phyloP scores from a whole-genome alignment of 179 eudicot species.

The Monotropa hypopitys region DNA sequence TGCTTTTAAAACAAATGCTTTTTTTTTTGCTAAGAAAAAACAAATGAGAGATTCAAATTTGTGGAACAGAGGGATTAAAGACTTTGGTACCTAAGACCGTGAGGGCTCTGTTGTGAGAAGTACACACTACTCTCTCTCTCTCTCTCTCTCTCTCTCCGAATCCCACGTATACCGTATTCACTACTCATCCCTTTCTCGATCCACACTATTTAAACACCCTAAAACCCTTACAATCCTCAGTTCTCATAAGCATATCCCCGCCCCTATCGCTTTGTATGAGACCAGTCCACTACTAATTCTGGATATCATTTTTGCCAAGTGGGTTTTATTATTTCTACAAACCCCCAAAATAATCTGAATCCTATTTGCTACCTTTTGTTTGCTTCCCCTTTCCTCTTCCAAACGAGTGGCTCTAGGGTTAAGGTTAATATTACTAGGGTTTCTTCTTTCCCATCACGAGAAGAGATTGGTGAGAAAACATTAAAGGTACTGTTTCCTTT shows the following conservation, averaged over 20 bases:
- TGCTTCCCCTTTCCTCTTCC: background rate
- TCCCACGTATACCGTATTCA: constrained; percentile 13
- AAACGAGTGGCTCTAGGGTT: constrained; percentile 13
- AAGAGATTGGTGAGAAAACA: background rate
- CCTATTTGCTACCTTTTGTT: background rate
- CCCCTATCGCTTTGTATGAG: background rate
- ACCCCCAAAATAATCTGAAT: background rate
- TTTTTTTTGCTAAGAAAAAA: too few relatives aligned
- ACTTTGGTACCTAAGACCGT: too few relatives aligned
- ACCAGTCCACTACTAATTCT: background rate
- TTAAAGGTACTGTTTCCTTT: background rate
- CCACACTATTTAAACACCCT: background rate
- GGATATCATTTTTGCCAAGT: background rate
- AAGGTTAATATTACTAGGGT: constrained; percentile 12
- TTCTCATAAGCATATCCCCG: background rate
- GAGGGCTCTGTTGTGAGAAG: background rate
- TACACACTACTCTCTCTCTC: constrained; percentile 5
- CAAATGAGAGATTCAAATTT: too few relatives aligned
- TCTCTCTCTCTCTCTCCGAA: constrained; percentile 12
- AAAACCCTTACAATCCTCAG: background rate
- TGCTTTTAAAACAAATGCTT: too few relatives aligned
- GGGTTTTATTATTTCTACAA: background rate
- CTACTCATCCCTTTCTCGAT: constrained; percentile 11
- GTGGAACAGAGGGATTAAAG: too few relatives aligned
- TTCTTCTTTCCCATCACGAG: background rate